Percentiles rank a stretch among this genome's conserved stretches.
Conservation (phyloP, 108 stramenopile species). For the Pseudonitzschia delicatissima region DNA sequence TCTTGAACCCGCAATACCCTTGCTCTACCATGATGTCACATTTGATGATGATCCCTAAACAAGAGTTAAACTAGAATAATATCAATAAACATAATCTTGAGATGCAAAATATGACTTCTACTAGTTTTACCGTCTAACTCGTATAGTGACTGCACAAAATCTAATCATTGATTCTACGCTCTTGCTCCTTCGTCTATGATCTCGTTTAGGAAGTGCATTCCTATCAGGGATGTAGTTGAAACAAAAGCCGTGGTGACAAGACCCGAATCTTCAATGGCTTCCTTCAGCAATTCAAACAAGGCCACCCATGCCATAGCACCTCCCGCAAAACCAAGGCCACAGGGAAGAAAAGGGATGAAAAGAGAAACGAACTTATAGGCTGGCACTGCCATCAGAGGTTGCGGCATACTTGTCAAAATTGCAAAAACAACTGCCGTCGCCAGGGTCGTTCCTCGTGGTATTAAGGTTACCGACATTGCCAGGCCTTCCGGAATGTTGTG, state of each 20-base stretch:
- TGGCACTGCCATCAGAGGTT: conserved; percentile 98
- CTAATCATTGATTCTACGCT: conserved; percentile 2
- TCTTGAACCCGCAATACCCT: too few species aligned
- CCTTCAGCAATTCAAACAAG: conserved; percentile 87
- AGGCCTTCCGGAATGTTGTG: conserved; percentile 99
- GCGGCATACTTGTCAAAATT: conserved; percentile 92
- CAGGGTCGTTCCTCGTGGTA: conserved; percentile 83
- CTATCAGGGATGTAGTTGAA: conserved; percentile 50
- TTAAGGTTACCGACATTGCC: conserved; percentile 93
- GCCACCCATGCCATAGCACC: conserved; percentile 99
- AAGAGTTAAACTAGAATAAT: too few species aligned
- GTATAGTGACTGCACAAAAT: too few species aligned
- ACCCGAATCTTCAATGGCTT: conserved; percentile 91
- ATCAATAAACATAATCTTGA: too few species aligned
- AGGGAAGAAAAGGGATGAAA: conserved; percentile 92
- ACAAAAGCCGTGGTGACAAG: conserved; percentile 66
- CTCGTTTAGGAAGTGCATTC: conserved; percentile 65
- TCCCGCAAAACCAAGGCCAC: conserved; percentile 97
- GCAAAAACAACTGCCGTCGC: conserved; percentile 92
- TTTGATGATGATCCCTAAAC: too few species aligned
- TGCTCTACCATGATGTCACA: too few species aligned
- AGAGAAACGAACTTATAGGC: conserved; percentile 94
- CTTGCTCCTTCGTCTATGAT: conserved; percentile 55
- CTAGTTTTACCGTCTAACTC: too few species aligned
- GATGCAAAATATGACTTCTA: too few species aligned